Base-by-base conservation (phyloP, 2,329 filamentous ascomycete species). In the Fusarium goolgardi region DNA sequence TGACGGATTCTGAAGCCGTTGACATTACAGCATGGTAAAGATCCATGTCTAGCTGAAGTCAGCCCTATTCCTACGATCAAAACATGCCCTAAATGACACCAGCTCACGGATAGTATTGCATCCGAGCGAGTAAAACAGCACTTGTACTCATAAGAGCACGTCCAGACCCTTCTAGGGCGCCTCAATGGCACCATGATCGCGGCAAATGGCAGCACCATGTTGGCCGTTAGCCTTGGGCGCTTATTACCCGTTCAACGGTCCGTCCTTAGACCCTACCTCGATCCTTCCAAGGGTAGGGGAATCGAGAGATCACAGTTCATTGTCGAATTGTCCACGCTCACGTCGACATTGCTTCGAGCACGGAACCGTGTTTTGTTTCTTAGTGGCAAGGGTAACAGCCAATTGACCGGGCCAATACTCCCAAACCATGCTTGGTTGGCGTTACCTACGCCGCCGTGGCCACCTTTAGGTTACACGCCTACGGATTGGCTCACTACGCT, bases 131-230 rank as follows among this genome's bases (percentile, higher is more conserved):
- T 16, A 43, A 51, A 43, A 35, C 47, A 46, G 27, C 44, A 59
- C 35, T 50, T 63, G 39, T 43, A 45, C 45, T 59, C 52, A 20
- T 35, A 44, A 59, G 32, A 64, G 43, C 58, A 67, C 58, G 47
- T 60, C 66, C 57, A 41, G 66, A 67, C 66, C 67, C 63, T 60
- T 70, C 66, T 70, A 40, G 66, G 34, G 52, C 58, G 53, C 60
- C 63, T 59, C 62, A 65, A 67, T 70, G 47, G 52, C 58, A 64
- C 63, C 63, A 67, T 55, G 43, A 40, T 32, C 54, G 54, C 66
- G 63, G 63, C 47, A 67, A 64, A 60, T 56, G 53, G 63, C 66
- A 70, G 53, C 66, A 69, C 66, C 51, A 62, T 39, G 39, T 67
- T 69, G 23, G 25, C 40, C 34, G 43, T 60, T 62, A 37, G 29